Conservation (phyloP, 805 yeast genomes). For the Saccharomycopsis oosterbeekiorum region DNA sequence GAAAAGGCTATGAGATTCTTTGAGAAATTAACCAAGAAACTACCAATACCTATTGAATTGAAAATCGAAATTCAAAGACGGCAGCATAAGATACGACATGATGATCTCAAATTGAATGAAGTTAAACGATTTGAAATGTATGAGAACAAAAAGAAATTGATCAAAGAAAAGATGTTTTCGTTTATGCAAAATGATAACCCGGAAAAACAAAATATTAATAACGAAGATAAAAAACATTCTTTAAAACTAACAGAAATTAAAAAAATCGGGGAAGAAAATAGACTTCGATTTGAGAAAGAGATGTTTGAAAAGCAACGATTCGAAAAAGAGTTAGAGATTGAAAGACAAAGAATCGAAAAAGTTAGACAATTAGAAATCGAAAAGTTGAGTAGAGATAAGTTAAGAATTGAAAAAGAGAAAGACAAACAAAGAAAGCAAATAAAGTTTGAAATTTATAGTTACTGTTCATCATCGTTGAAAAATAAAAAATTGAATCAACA, state of each 20-base stretch:
- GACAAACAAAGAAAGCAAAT: neutral
- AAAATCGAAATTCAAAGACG: neutral
- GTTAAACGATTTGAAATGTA: slow-evolving; percentile 2
- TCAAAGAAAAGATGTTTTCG: neutral
- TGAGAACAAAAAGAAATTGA: neutral
- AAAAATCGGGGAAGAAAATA: neutral
- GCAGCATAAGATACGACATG: neutral
- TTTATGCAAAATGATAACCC: neutral
- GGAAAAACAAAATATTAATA: neutral
- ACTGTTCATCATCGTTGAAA: neutral
- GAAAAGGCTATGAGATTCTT: slow-evolving; percentile 79
- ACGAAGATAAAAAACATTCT: neutral
- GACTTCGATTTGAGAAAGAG: neutral
- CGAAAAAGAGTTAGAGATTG: neutral
- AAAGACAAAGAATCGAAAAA: neutral
- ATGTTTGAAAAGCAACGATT: neutral
- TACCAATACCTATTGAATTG: neutral
- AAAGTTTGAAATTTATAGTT: neutral
- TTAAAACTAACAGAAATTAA: neutral
- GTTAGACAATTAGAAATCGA: neutral
- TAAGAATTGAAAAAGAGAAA: neutral
- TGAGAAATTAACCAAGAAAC: slow-evolving; percentile 38
- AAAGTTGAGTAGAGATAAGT: neutral
- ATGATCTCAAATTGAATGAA: slow-evolving; percentile 9
- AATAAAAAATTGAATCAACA: neutral